phyloP scores from a whole-genome alignment of 306 rosid genomes.

The Dicorynia guianensis region DNA sequence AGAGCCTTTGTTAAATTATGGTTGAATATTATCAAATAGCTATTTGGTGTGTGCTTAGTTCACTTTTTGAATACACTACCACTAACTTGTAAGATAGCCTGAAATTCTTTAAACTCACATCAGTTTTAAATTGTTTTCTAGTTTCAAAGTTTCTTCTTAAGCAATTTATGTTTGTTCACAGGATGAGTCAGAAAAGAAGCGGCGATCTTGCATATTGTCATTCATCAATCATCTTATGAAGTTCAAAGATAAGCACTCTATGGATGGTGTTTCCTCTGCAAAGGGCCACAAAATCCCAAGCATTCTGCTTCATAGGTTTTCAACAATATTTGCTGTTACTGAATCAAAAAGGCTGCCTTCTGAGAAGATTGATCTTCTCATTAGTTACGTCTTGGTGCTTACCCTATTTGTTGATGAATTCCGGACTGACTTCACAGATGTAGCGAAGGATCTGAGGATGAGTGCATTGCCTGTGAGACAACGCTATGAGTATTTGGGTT shows the following conservation, averaged over 20 bases:
- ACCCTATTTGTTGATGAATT: constrained; percentile 72
- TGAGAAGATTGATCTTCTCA: constrained; percentile 71
- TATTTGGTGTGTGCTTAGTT: not conserved
- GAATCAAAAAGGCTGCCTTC: constrained; percentile 54
- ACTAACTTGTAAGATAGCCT: constrained; percentile 4
- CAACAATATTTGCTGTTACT: constrained; percentile 54
- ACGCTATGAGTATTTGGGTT: constrained; percentile 67
- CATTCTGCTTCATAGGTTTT: constrained; percentile 61
- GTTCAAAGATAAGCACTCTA: constrained; percentile 72
- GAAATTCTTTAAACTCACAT: not conserved
- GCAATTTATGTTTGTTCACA: constrained; percentile 38
- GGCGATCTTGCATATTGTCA: constrained; percentile 64
- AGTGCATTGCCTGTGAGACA: constrained; percentile 20
- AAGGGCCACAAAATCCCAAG: constrained; percentile 66
- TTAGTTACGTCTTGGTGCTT: constrained; percentile 74
- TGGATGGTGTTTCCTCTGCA: constrained; percentile 58
- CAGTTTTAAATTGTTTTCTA: not conserved
- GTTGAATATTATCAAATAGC: not conserved
- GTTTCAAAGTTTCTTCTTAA: not conserved
- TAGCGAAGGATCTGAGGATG: constrained; percentile 80
- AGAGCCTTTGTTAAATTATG: not conserved
- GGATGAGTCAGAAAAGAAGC: constrained; percentile 78
- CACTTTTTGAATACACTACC: constrained; percentile 22
- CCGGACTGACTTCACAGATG: constrained; percentile 60
- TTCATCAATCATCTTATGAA: constrained; percentile 81